These are phyloP conservation scores for Symbiodinium pilosum DNA, from an alignment of 73 alveolate genomes.

Conservation along the genomic window DNA sequence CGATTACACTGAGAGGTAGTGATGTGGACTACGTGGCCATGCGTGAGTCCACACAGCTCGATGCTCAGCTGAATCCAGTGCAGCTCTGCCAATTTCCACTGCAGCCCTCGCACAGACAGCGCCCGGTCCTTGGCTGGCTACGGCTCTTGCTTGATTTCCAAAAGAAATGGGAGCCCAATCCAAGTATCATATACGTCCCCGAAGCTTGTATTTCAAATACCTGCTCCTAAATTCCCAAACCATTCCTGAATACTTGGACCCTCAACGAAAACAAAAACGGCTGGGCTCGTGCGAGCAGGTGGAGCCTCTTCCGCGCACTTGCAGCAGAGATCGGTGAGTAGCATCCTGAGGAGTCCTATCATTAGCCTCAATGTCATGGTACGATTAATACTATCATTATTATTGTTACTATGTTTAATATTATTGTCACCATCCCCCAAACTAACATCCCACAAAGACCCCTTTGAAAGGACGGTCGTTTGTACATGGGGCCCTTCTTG, in stretches of 20 bases:
- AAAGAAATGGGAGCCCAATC: too few relatives aligned
- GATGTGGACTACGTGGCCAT: slow-evolving; percentile 89
- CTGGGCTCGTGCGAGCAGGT: background rate
- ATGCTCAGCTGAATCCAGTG: background rate
- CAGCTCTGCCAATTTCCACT: too few relatives aligned
- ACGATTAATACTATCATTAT: background rate
- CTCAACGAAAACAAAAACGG: background rate
- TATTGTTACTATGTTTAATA: too few relatives aligned
- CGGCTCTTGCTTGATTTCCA: too few relatives aligned
- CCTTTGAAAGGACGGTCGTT: too few relatives aligned
- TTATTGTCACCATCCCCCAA: background rate
- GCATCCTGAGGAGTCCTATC: background rate
- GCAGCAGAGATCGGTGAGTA: slow-evolving; percentile 83
- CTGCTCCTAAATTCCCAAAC: background rate
- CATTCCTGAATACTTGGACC: background rate
- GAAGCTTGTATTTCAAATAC: background rate
- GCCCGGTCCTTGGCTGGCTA: too few relatives aligned
- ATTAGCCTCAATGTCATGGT: too few relatives aligned
- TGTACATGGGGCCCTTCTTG: too few relatives aligned
- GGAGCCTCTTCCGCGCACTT: slow-evolving; percentile 84
- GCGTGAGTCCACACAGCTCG: slow-evolving; percentile 43
- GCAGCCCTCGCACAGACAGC: too few relatives aligned
- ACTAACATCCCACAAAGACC: too few relatives aligned
- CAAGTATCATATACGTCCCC: background rate
- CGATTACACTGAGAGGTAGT: background rate